Base-by-base conservation (phyloP, 75 land plant species). In the Cunninghamia lanceolata region DNA sequence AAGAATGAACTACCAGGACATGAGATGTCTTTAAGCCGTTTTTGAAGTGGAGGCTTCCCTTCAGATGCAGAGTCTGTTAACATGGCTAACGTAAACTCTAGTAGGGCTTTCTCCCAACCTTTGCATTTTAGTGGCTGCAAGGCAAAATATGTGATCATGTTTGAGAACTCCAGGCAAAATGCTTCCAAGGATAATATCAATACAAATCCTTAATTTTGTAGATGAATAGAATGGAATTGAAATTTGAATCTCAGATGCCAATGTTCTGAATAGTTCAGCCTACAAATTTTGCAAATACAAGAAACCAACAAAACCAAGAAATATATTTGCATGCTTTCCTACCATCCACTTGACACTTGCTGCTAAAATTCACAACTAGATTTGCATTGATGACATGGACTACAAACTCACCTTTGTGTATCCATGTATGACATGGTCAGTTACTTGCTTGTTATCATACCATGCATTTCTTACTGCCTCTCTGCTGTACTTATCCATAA, bases 51-150 rank as follows among this genome's bases (percentile, higher is more conserved):
- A 36, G 83, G 83, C 68, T 91, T 89, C 74, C 82, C 77, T 73
- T 94, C 82, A 53, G 92, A 85, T 71, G 81, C 82, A 78, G 91
- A 82, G 83, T 92, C 90, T 63, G 87, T 85, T 79, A 95, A 85
- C 92, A 94, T 82, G 45, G 96, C 93, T 80, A 95, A 56, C 1
- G 89, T 90, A 88, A 88, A 95, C 83, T 98, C 99, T 50, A 95
- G 83, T 68, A 98, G 90, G 38, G 98, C 99, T 84, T 35, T 91
- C 21, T 98, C 99, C 99, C 99, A 98, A 38, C 87, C 92, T 80
- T 90, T 95, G 59, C 90, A 91, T 88, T 89, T 92, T 52, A 98
- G 83, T 86, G 99, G 99, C 99, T 96, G 94, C 93, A 32, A 54
- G 77, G 39, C 36, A 52, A 35, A 32, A 59, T 34, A 70, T 68